Evolutionary conservation across 805 yeast genomes (phyloP).

Genomic region (Saturnispora halmiae): DNA sequence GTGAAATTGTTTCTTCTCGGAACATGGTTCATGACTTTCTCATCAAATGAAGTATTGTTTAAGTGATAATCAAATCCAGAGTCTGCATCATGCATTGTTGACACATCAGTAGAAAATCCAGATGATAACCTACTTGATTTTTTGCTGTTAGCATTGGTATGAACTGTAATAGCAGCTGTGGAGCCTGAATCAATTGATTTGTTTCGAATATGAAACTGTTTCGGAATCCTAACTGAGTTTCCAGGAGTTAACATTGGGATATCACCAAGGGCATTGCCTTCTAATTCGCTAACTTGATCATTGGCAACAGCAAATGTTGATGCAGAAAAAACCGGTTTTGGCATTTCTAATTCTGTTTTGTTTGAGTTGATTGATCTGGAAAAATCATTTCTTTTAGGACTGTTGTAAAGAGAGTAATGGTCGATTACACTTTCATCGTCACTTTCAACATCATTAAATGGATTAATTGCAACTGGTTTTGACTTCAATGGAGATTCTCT

Average conservation of each 20-base stretch:
- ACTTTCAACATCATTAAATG: conserved; percentile 32
- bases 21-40: conserved; percentile 19
- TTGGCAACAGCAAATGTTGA: conserved; percentile 55
- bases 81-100: conserved; percentile 16
- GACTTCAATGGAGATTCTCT: conserved; percentile 66
- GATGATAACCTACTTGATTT: conserved; percentile 13
- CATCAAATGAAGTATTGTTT: conserved; percentile 10
- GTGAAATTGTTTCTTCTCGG: conserved; percentile 31
- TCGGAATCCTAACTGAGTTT: conserved; percentile 10
- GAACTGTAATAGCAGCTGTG: conserved; percentile 13
- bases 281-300: conserved; percentile 16
- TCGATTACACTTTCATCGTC: conserved; percentile 32
- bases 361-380: conserved; percentile 29
- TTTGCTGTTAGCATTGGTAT: conserved; percentile 12
- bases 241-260: conserved; percentile 21
- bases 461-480: conserved; percentile 39
- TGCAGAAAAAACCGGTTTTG: conserved; percentile 58
- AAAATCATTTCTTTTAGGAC: conserved; percentile 24
- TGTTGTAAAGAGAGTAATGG: conserved; percentile 21
- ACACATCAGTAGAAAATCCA: conserved; percentile 19
- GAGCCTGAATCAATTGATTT: conserved; percentile 16
- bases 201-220: conserved; percentile 16
- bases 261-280: conserved; percentile 19
- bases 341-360: conserved; percentile 44
- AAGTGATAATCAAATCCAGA: conserved; percentile 17